These are phyloP conservation scores for Beauveria brongniartii DNA, from an alignment of 2,329 filamentous ascomycete species.

Conservation along the genomic window DNA sequence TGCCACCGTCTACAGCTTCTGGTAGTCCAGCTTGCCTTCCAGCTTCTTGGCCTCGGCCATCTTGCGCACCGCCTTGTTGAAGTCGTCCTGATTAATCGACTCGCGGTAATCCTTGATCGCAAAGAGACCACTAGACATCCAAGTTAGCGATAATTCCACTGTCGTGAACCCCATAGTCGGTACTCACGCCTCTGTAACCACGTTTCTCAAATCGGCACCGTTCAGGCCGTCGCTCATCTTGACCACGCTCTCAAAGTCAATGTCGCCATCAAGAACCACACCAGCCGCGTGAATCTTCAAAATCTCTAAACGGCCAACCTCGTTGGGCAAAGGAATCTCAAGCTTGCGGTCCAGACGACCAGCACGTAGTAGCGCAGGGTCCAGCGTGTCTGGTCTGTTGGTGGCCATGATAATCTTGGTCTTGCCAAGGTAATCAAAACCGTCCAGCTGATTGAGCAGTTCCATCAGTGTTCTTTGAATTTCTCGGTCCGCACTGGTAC, in stretches of 20 bases:
- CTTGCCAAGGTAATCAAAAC: constrained; percentile 98
- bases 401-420: constrained; percentile 99
- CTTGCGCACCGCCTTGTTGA: constrained; percentile 98
- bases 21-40: constrained; percentile 95
- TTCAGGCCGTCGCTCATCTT: constrained; percentile 99
- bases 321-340: constrained; percentile 93
- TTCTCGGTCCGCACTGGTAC: constrained; percentile 93
- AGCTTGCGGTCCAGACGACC: constrained; percentile 95
- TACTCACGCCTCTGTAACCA: constrained; percentile 94
- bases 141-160: neutral
- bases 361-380: constrained; percentile 84
- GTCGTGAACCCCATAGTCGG: neutral
- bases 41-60: constrained; percentile 96
- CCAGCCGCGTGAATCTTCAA: constrained; percentile 91
- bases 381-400: constrained; percentile 91
- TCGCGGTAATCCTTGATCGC: constrained; percentile 98
- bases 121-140: constrained; percentile 65
- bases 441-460: constrained; percentile 94
- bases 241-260: constrained; percentile 97
- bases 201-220: constrained; percentile 92
- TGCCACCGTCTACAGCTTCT: constrained; percentile 63
- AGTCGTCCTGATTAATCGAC: constrained; percentile 94
- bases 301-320: constrained; percentile 92
- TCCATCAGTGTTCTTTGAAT: constrained; percentile 99
- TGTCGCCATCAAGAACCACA: constrained; percentile 84